These are phyloP conservation scores for Talaromyces sp. DNA, from an alignment of 2,329 filamentous ascomycete species.

Conservation along the genomic window DNA sequence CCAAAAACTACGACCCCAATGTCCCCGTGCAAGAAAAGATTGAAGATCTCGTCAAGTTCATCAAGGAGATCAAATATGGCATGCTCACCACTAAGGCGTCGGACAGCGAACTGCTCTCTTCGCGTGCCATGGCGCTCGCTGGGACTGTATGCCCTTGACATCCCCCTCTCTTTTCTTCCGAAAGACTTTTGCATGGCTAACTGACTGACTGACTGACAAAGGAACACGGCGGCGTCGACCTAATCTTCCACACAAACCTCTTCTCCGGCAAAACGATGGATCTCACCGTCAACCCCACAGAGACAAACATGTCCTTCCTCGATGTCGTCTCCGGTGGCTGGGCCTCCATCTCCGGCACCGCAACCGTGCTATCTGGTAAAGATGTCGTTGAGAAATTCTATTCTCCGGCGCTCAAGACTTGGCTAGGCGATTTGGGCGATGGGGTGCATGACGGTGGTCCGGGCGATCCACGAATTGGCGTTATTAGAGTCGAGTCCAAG, in stretches of 20 bases:
- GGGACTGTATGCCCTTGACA: conserved; percentile 62
- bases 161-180: conserved; percentile 23
- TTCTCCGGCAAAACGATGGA: conserved; percentile 86
- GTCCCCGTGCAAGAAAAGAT: conserved; percentile 71
- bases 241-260: conserved; percentile 89
- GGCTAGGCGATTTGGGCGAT: conserved; percentile 82
- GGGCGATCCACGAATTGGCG: conserved; percentile 75
- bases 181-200: no score
- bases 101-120: conserved; percentile 65
- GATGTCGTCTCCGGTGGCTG: conserved; percentile 71
- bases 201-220: conserved; percentile 43
- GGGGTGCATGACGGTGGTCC: conserved; percentile 79
- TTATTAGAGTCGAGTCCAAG: conserved; percentile 73
- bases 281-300: conserved; percentile 66
- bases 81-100: conserved; percentile 81
- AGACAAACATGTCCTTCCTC: conserved; percentile 78
- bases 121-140: conserved; percentile 82
- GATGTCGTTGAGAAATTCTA: conserved; percentile 72
- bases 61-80: conserved; percentile 73
- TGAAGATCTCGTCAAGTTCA: conserved; percentile 69
- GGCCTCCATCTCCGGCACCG: conserved; percentile 78
- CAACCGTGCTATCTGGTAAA: conserved; percentile 68
- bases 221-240: conserved; percentile 75
- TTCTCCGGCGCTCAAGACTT: conserved; percentile 70
- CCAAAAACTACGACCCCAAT: conserved; percentile 68